Evolutionary conservation across 768 basidiomycete genomes (phyloP).

Genomic region (Cubamyces sp.): DNA sequence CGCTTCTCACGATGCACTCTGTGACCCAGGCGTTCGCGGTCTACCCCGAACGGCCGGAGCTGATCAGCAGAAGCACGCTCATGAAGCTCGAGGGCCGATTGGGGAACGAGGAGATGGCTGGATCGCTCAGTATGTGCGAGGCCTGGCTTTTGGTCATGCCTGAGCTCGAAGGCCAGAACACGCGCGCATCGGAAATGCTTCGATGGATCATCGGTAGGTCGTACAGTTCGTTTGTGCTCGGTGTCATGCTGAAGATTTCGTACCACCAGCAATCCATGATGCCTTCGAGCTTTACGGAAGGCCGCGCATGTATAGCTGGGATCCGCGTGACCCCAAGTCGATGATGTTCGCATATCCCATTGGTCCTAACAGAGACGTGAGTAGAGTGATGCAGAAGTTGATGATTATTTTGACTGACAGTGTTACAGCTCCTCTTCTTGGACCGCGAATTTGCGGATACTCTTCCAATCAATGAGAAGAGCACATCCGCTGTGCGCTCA

Average conservation of each 20-base stretch:
- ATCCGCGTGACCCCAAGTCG: slow-evolving; percentile 77
- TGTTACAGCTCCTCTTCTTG: slow-evolving; percentile 80
- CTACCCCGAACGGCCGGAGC: slow-evolving; percentile 92
- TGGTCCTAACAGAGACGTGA: slow-evolving; percentile 79
- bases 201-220: slow-evolving; percentile 84
- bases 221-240: neutral
- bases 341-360: slow-evolving; percentile 96
- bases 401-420: neutral
- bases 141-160: slow-evolving; percentile 94
- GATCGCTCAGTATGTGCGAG: slow-evolving; percentile 66
- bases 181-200: slow-evolving; percentile 80
- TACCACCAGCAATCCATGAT: slow-evolving; percentile 71
- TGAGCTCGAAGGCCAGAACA: slow-evolving; percentile 66
- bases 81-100: slow-evolving; percentile 91
- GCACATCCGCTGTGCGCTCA: slow-evolving; percentile 70
- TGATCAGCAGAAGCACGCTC: slow-evolving; percentile 86
- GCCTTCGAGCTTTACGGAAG: slow-evolving; percentile 89
- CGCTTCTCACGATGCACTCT: slow-evolving; percentile 68
- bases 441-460: slow-evolving; percentile 80
- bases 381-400: slow-evolving; percentile 33
- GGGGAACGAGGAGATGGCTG: slow-evolving; percentile 75
- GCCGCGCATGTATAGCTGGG: slow-evolving; percentile 85
- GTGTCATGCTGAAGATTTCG: neutral
- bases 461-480: slow-evolving; percentile 75
- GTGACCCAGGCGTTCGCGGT: slow-evolving; percentile 91